Percentiles rank a stretch among this genome's conserved stretches.
Evolutionary conservation across 352 stramenopile species (phyloP).

Genomic region (Phytophthora niederhauseri): DNA sequence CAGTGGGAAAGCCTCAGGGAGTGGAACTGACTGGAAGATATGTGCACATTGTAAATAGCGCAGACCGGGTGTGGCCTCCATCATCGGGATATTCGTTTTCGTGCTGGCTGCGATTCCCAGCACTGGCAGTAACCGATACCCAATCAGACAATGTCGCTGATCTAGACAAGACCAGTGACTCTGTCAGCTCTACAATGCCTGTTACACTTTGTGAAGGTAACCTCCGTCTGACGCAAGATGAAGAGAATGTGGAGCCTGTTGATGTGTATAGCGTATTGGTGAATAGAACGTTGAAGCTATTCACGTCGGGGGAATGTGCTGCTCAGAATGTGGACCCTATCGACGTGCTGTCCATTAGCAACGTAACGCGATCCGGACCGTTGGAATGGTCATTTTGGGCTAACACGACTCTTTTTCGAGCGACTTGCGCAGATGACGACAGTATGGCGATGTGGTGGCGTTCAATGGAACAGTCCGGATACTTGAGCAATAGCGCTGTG

Average conservation of each 20-base stretch:
- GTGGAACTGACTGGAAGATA: slow-evolving; percentile 61
- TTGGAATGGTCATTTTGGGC: slow-evolving; percentile 61
- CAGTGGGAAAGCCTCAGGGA: slow-evolving; percentile 59
- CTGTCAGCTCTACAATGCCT: slow-evolving; percentile 23
- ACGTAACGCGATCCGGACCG: slow-evolving; percentile 37
- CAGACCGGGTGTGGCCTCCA: slow-evolving; percentile 69
- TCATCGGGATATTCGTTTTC: slow-evolving; percentile 79
- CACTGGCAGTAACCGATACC: background rate
- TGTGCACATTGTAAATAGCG: slow-evolving; percentile 65
- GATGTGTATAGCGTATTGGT: slow-evolving; percentile 70
- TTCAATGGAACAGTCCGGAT: slow-evolving; percentile 58
- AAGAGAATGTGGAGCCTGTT: slow-evolving; percentile 37
- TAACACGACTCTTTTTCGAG: slow-evolving; percentile 46
- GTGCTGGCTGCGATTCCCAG: slow-evolving; percentile 72
- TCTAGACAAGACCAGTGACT: background rate
- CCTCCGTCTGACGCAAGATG: slow-evolving; percentile 47
- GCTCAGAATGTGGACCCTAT: slow-evolving; percentile 37
- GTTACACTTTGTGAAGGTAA: slow-evolving; percentile 67
- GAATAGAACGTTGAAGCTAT: slow-evolving; percentile 60
- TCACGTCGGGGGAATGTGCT: slow-evolving; percentile 46
- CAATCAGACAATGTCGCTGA: background rate
- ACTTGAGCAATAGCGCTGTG: slow-evolving; percentile 32
- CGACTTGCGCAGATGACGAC: slow-evolving; percentile 28
- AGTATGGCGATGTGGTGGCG: slow-evolving; percentile 65
- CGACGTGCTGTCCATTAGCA: slow-evolving; percentile 50